A percentile compares a stretch with the other conserved stretches of the same genome.
Conservation (phyloP, 208 protist genomes). For the Herpetomonas samuelpessoai region DNA sequence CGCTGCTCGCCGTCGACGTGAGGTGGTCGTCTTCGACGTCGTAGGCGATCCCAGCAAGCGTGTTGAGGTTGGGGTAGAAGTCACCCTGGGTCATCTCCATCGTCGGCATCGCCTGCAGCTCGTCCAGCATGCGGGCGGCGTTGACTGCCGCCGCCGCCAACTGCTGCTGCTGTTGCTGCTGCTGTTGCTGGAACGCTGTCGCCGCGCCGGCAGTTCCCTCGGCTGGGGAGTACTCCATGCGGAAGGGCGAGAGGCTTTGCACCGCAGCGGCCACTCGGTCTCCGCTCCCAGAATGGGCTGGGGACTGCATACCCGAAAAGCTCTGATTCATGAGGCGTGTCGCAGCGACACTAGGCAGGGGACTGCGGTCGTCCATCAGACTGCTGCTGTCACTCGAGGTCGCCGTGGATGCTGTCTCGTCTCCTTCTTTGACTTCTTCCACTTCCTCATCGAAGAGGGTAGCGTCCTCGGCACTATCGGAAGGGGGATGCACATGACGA, state of each 20-base stretch:
- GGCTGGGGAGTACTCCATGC: neutral
- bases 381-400: neutral
- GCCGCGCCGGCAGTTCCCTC: neutral
- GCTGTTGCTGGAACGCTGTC: neutral
- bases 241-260: neutral
- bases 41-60: constrained; percentile 50
- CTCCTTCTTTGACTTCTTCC: neutral
- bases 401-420: neutral
- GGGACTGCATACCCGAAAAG: neutral
- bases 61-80: constrained; percentile 15
- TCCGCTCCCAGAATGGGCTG: neutral
- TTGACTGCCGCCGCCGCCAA: neutral
- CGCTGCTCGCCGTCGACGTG: neutral
- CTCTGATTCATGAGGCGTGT: neutral
- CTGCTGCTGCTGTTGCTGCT: neutral
- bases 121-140: neutral
- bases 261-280: neutral
- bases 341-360: neutral
- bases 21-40: constrained; percentile 43
- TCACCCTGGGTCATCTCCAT: constrained; percentile 1
- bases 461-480: no score
- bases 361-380: neutral
- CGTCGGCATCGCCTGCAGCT: constrained; percentile 1
- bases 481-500: no score
- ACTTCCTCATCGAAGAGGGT: neutral